Conservation (phyloP, 2,329 filamentous ascomycete species). For the Sclerotinia glacialis region DNA sequence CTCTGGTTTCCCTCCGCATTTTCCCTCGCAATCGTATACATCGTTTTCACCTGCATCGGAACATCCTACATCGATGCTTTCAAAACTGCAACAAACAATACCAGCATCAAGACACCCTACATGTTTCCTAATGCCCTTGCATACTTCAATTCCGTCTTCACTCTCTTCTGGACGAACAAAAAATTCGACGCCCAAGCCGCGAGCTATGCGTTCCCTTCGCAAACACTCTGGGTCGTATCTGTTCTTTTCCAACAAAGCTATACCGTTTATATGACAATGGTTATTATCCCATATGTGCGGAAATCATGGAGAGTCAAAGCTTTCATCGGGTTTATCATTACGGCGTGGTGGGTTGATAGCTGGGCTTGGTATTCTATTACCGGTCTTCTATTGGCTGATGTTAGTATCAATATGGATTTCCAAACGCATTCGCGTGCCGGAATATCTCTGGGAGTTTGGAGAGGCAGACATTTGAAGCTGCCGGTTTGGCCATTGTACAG, state of each 20-base stretch:
- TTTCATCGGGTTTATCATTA: constrained; percentile 41
- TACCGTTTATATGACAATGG: constrained; percentile 49
- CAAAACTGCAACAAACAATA: constrained; percentile 41
- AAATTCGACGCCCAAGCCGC: constrained; percentile 43
- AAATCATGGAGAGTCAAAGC: constrained; percentile 26
- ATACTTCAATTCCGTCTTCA: constrained; percentile 48
- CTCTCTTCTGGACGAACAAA: constrained; percentile 47
- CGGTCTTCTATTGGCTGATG: constrained; percentile 44
- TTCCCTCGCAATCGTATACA: constrained; percentile 43
- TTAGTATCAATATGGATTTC: constrained; percentile 46
- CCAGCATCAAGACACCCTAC: constrained; percentile 39
- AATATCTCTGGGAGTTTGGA: constrained; percentile 26
- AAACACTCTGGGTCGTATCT: constrained; percentile 46
- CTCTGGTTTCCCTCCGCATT: constrained; percentile 45
- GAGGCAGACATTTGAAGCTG: constrained; percentile 23
- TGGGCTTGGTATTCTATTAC: constrained; percentile 49
- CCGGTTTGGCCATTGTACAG: constrained; percentile 41
- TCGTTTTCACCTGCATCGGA: constrained; percentile 40
- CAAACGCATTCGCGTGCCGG: constrained; percentile 32
- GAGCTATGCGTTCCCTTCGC: constrained; percentile 44
- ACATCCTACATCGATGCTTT: constrained; percentile 43
- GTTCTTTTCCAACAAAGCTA: constrained; percentile 47
- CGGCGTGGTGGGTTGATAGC: constrained; percentile 48
- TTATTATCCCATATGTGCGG: constrained; percentile 42
- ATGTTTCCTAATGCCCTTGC: constrained; percentile 42